Percentiles rank a stretch among this genome's conserved stretches.
phyloP scores from a whole-genome alignment of 768 basidiomycete genomes.

The Chalciporus chontae region DNA sequence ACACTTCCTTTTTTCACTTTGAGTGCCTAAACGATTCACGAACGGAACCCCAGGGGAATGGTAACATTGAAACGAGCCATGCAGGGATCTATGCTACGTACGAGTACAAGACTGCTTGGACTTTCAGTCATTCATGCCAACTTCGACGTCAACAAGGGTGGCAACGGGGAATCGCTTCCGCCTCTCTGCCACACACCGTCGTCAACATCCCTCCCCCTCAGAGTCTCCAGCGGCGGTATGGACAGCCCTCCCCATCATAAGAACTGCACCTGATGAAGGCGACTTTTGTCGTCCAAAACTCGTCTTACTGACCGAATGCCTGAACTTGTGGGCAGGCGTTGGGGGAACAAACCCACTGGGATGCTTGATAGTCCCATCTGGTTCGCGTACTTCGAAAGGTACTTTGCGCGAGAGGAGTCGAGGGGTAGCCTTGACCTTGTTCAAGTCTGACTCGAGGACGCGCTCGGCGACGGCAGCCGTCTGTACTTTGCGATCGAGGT shows the following conservation, averaged over 20 bases:
- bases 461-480: conserved; percentile 30
- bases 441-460: conserved; percentile 30
- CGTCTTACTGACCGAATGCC: conserved; percentile 7
- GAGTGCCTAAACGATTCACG: no score
- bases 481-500: conserved; percentile 21
- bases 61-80: background rate
- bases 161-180: background rate
- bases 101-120: background rate
- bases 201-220: background rate
- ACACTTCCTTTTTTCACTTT: conserved; percentile 20
- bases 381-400: conserved; percentile 38
- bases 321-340: conserved; percentile 38
- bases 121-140: background rate
- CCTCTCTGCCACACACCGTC: no score
- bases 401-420: conserved; percentile 34
- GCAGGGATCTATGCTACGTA: background rate
- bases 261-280: conserved; percentile 11
- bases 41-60: no score
- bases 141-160: background rate
- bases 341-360: conserved; percentile 44
- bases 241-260: conserved; percentile 16
- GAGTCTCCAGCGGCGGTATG: conserved; percentile 15
- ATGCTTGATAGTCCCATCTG: conserved; percentile 38
- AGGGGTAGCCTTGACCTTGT: conserved; percentile 24
- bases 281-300: conserved; percentile 9